These are phyloP conservation scores for Globisporangium recalcitrans DNA, from an alignment of 352 stramenopile genomes.

Conservation along the genomic window DNA sequence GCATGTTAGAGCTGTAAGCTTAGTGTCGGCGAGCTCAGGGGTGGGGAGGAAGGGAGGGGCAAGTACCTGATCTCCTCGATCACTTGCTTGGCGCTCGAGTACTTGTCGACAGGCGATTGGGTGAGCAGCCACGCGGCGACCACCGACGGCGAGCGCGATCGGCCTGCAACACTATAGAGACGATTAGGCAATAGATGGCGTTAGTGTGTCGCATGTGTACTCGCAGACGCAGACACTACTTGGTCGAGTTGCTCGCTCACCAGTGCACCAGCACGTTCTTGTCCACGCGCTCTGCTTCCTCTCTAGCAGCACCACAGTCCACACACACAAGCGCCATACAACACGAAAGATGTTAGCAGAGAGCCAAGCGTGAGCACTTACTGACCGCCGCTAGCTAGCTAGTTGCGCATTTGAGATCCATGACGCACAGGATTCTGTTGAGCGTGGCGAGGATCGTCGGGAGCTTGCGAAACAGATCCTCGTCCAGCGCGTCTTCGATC, in stretches of 20 bases:
- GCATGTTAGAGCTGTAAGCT: no score
- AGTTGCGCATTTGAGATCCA: background rate
- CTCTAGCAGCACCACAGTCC: constrained; percentile 17
- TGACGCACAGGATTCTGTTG: constrained; percentile 27
- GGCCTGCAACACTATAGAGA: constrained; percentile 47
- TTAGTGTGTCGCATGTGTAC: background rate
- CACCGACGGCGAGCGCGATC: constrained; percentile 53
- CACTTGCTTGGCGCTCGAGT: constrained; percentile 25
- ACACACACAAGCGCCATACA: background rate
- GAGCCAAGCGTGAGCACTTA: no score
- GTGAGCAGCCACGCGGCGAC: constrained; percentile 51
- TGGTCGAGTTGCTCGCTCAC: constrained; percentile 19
- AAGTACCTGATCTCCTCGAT: constrained; percentile 46
- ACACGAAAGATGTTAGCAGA: background rate
- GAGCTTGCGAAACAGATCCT: constrained; percentile 40
- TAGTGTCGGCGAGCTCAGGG: no score
- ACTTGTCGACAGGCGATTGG: constrained; percentile 12
- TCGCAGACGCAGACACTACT: background rate
- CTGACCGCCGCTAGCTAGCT: background rate
- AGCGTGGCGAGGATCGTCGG: constrained; percentile 37
- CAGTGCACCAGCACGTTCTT: constrained; percentile 72
- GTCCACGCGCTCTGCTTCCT: constrained; percentile 23
- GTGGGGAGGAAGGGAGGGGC: no score
- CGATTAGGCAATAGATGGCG: background rate
- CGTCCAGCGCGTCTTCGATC: constrained; percentile 53